Base-by-base conservation (phyloP, 2,329 filamentous ascomycete species). In the Thielaviopsis euricoi region DNA sequence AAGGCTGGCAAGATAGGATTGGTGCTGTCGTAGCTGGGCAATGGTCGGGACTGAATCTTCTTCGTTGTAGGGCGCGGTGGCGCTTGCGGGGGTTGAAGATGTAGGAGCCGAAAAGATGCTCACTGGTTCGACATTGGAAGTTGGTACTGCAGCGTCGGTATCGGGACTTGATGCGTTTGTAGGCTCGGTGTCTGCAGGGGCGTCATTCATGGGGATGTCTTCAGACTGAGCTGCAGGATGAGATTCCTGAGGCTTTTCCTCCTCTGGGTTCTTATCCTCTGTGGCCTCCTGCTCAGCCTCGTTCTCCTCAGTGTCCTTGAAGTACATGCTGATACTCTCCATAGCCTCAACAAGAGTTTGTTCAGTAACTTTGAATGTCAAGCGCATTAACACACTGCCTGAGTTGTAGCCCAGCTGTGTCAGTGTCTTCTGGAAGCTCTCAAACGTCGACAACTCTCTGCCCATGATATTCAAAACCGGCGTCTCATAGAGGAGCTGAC, bases 401-500 rank as follows among this genome's bases (percentile, higher is more conserved):
- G 81, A 85, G 67, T 90, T 94, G 65, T 94, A 85, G 0, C 93
- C 93, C 19, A 97, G 73, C 68, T 95, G 88, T 5, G 83, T 83
- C 52, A 98, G 71, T 0, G 88, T 90, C 75, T 95, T 95, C 68
- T 96, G 89, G 59, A 97, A 77, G 65, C 94, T 90, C 19, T 76
- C 75, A 64, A 97, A 87, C 0, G 80, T 82, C 2, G 83, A 78
- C 17, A 95, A 71, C 64, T 91, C 87, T 64, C 87, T 79, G 10
- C 86, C 87, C 78, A 95, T 85, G 62, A 95, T 80, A 62, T 90
- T 85, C 57, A 97, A 71, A 17, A 89, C 83, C 0, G 93, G 93
- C 62, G 83, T 85, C 71, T 97, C 88, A 66, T 96, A 96, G 69
- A 85, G 87, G 55, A 98, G 72, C 67, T 90, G 82, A 5, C 90